Conservation (phyloP, 805 yeast genomes). For the Lachancea meyersii region DNA sequence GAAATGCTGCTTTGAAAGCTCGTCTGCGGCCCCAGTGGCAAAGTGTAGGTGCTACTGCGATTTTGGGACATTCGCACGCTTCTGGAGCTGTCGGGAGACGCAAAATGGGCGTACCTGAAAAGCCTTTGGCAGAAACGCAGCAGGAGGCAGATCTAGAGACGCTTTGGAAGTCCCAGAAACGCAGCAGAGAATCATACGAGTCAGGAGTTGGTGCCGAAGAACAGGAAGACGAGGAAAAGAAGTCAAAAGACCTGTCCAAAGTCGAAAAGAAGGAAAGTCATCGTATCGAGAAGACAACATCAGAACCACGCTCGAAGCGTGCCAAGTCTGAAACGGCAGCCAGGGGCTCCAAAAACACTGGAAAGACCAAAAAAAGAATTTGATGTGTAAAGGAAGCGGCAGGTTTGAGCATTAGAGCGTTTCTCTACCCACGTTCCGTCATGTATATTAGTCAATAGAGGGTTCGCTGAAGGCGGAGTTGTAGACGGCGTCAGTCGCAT, state of each 20-base stretch:
- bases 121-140: constrained; percentile 19
- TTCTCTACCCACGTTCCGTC: not conserved
- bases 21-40: constrained; percentile 22
- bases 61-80: constrained; percentile 31
- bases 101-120: constrained; percentile 17
- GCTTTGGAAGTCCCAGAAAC: constrained; percentile 7
- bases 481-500: too few relatives aligned
- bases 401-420: not conserved
- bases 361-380: not conserved
- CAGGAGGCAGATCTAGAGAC: constrained; percentile 18
- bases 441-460: not conserved
- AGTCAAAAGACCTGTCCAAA: not conserved
- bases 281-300: not conserved
- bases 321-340: not conserved
- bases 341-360: not conserved
- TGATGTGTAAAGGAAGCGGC: not conserved
- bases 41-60: constrained; percentile 11
- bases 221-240: not conserved
- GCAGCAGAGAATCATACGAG: constrained; percentile 3
- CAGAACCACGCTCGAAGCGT: not conserved
- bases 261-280: too few relatives aligned
- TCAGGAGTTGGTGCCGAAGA: not conserved
- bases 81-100: constrained; percentile 14
- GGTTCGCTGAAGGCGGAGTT: not conserved
- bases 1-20: constrained; percentile 12